phyloP scores from a whole-genome alignment of 768 basidiomycete species.

The Fomitopsis serialis region DNA sequence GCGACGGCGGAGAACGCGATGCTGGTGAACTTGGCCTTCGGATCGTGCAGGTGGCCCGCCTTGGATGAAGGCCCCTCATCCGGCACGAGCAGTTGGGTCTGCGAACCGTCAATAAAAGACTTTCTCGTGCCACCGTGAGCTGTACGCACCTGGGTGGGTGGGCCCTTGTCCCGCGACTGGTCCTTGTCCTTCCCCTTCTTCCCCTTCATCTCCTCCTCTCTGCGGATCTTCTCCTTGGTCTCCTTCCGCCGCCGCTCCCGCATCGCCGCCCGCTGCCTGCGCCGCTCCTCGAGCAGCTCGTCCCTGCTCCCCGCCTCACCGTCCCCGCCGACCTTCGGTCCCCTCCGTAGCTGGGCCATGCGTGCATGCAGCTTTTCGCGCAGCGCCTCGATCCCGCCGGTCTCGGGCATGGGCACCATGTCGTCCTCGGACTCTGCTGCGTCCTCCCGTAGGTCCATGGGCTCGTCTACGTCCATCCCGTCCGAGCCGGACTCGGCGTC shows the following conservation, averaged over 20 bases:
- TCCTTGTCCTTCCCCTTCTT: conserved; percentile 42
- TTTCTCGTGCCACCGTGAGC: not conserved
- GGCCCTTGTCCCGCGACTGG: conserved; percentile 37
- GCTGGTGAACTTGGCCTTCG: conserved; percentile 44
- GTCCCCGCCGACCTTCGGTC: conserved; percentile 18
- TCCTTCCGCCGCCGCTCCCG: conserved; percentile 82
- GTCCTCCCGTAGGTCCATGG: conserved; percentile 30
- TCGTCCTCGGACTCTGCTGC: conserved; percentile 26
- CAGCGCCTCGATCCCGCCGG: conserved; percentile 57
- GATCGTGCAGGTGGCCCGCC: conserved; percentile 24
- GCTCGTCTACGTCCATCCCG: conserved; percentile 35
- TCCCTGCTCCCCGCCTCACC: conserved; percentile 61
- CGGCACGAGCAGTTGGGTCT: conserved; percentile 73
- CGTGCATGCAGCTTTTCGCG: conserved; percentile 72
- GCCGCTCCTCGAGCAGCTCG: conserved; percentile 75
- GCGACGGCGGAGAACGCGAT: conserved; percentile 66
- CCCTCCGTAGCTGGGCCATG: conserved; percentile 60
- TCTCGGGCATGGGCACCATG: conserved; percentile 58
- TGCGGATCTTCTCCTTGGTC: conserved; percentile 75
- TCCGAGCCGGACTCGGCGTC: conserved; percentile 25
- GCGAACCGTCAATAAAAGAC: not conserved
- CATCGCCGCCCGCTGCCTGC: conserved; percentile 72
- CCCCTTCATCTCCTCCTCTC: conserved; percentile 53
- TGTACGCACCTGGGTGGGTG: conserved; percentile 47
- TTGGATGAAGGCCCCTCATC: conserved; percentile 33